Percentiles rank a stretch among this genome's conserved stretches.
These are phyloP conservation scores for Aspergillus unguis DNA, from an alignment of 2,329 filamentous ascomycete species.

Conservation along the genomic window DNA sequence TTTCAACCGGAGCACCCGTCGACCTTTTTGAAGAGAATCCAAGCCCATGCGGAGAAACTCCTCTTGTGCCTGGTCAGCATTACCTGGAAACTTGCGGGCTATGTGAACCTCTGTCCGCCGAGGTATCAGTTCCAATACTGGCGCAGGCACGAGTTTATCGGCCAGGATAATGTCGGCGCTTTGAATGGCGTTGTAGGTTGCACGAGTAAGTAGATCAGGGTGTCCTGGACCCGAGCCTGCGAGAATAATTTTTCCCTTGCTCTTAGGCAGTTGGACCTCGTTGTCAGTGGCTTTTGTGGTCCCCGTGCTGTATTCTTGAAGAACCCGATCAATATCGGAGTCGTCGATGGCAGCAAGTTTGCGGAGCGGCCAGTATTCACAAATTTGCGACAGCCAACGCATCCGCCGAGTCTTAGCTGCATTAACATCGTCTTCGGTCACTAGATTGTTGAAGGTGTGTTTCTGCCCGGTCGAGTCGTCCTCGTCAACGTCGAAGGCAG, in stretches of 20 bases:
- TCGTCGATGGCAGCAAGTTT: slow-evolving; percentile 77
- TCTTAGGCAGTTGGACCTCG: slow-evolving; percentile 17
- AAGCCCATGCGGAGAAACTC: slow-evolving; percentile 80
- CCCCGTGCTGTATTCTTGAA: slow-evolving; percentile 63
- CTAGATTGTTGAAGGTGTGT: slow-evolving; percentile 77
- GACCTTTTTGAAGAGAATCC: slow-evolving; percentile 64
- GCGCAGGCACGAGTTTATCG: slow-evolving; percentile 62
- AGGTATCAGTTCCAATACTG: slow-evolving; percentile 84
- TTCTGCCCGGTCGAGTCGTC: slow-evolving; percentile 58
- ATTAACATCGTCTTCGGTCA: slow-evolving; percentile 68
- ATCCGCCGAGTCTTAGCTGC: slow-evolving; percentile 76
- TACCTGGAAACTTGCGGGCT: slow-evolving; percentile 94
- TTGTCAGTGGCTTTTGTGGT: slow-evolving; percentile 22
- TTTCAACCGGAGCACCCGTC: slow-evolving; percentile 83
- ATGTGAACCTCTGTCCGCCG: slow-evolving; percentile 86
- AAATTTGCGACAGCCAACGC: slow-evolving; percentile 92
- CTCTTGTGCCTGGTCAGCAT: slow-evolving; percentile 88
- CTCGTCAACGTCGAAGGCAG: slow-evolving; percentile 46
- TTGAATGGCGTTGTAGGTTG: slow-evolving; percentile 47
- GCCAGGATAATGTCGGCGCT: slow-evolving; percentile 50
- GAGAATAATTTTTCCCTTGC: slow-evolving; percentile 71
- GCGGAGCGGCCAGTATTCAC: slow-evolving; percentile 95
- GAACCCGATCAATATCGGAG: slow-evolving; percentile 69
- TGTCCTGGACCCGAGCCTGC: slow-evolving; percentile 92
- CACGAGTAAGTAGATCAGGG: slow-evolving; percentile 80